Evolutionary conservation across 192 early-diverging fungal genomes (phyloP), one percentile per base, ranked within the genome.

Genomic region (Lunasporangiospora selenospora): DNA sequence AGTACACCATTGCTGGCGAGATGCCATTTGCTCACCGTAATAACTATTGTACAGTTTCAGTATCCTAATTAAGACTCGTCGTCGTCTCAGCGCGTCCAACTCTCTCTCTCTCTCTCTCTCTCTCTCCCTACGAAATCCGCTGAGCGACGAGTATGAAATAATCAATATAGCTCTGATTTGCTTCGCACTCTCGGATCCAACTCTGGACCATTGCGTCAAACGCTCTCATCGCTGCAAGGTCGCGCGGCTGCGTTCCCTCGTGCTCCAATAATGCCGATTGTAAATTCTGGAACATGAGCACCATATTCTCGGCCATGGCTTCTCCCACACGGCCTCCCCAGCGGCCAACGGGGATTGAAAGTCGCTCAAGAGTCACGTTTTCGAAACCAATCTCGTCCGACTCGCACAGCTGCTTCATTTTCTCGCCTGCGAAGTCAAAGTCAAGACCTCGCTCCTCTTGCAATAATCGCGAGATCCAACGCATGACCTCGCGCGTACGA

Each of bases 231-330:
- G 69, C 12, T 0, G 26, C 15, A 13, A 41, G 53, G 41, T 57
- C 49, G 3, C 32, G 58, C 6, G 30, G 26, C 6, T 46, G 39
- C 0, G 18, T 47, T 24, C 38, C 36, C 36, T 73, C 60, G 7
- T 46, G 37, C 12, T 53, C 48, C 16, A 63, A 43, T 16, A 73
- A 13, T 3, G 69, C 61, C 19, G 60, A 62, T 32, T 73, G 69
- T 19, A 73, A 32, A 24, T 58, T 73, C 47, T 73, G 69, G 21
- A 73, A 73, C 8, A 73, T 73, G 40, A 73, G 38, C 42, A 73
- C 60, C 69, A 73, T 63, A n/a, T 73, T 73, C 49, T 73, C 69
- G 8, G 69, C 69, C 69, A 73, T 73, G 9, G 69, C 69, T 16
- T 73, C 60, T 0, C 76, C 76, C 0, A 64, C 65, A 9, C 64